phyloP scores from a whole-genome alignment of 176 grass and related monocot genomes.

The Oryza glumipatula region DNA sequence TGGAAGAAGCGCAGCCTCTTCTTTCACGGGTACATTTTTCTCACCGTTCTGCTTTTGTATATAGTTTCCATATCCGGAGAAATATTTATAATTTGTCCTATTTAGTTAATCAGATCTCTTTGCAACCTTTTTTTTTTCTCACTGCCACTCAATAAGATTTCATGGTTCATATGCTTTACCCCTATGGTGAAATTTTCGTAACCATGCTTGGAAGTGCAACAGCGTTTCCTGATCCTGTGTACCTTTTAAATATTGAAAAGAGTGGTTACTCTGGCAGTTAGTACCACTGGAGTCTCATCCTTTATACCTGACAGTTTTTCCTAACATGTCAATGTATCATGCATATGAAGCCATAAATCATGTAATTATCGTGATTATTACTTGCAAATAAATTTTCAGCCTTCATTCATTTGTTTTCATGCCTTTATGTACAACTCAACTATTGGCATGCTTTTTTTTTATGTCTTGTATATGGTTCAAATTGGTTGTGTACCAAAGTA shows the following conservation, averaged over 20 bases:
- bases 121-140: slow-evolving; percentile 15
- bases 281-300: not conserved
- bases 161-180: not conserved
- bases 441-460: not conserved
- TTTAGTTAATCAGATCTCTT: not conserved
- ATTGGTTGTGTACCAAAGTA: not conserved
- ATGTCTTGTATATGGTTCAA: not conserved
- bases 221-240: not conserved
- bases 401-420: not conserved
- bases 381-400: not conserved
- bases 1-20: slow-evolving; percentile 97
- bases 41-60: not conserved
- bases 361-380: not conserved
- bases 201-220: not conserved
- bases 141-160: slow-evolving; percentile 7
- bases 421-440: not conserved
- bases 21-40: slow-evolving; percentile 64
- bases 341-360: not conserved
- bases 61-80: not conserved
- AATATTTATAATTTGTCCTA: not conserved
- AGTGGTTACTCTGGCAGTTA: slow-evolving; percentile 13
- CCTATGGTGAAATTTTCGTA: not conserved
- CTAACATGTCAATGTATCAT: not conserved
- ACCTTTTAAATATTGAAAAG: slow-evolving; percentile 9
- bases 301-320: not conserved